These are phyloP conservation scores for Pseudocercospora vitis DNA, from an alignment of 2,329 filamentous ascomycete genomes.

Conservation along the genomic window DNA sequence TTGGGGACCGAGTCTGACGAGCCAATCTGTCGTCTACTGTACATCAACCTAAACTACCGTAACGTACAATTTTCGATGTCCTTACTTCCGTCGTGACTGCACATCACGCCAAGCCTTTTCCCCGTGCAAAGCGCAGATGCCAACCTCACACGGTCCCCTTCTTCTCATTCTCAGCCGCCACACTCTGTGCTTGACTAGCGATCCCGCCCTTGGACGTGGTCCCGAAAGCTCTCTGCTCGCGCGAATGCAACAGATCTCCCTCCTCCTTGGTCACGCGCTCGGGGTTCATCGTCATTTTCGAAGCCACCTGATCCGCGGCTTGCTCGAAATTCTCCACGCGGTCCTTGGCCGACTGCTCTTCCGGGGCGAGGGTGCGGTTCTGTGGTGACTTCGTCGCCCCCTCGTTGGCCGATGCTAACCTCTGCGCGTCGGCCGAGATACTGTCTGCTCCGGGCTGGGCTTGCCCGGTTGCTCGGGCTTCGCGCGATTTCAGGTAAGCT, in stretches of 20 bases:
- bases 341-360: conserved; percentile 36
- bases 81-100: too few species aligned
- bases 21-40: too few species aligned
- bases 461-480: conserved; percentile 38
- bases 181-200: conserved; percentile 35
- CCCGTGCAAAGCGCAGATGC: too few species aligned
- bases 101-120: too few species aligned
- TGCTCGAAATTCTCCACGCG: conserved; percentile 37
- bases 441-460: conserved; percentile 34
- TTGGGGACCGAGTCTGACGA: too few species aligned
- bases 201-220: conserved; percentile 38
- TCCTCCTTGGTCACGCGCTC: conserved; percentile 39
- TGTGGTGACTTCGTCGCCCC: conserved; percentile 26
- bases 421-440: conserved; percentile 43
- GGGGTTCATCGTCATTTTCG: conserved; percentile 39
- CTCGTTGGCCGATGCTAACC: conserved; percentile 40
- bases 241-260: conserved; percentile 34
- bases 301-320: conserved; percentile 32
- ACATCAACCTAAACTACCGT: too few species aligned
- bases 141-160: conserved; percentile 14
- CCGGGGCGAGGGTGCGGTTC: conserved; percentile 22
- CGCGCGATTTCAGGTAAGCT: conserved; percentile 44
- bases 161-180: conserved; percentile 35
- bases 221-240: conserved; percentile 38
- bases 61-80: too few species aligned